phyloP scores from a whole-genome alignment of 768 basidiomycete species.

The Candolleomyces aberdarensis region DNA sequence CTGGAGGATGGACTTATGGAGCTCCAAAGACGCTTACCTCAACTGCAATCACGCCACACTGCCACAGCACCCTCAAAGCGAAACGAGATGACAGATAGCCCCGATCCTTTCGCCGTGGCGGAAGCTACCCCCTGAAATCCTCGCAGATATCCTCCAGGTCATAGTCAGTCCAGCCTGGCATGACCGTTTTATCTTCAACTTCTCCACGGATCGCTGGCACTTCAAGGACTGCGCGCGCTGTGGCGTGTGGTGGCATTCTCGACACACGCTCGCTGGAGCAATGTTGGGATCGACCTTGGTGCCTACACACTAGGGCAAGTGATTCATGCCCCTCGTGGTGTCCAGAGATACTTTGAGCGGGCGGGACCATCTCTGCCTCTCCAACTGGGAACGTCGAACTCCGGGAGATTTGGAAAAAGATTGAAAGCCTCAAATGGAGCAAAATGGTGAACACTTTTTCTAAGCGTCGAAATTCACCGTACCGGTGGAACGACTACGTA shows the following conservation, averaged over 20 bases:
- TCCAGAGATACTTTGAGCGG: neutral
- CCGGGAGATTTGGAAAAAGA: neutral
- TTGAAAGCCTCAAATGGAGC: neutral
- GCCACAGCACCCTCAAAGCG: neutral
- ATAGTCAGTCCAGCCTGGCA: neutral
- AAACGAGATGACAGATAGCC: neutral
- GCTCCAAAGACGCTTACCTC: neutral
- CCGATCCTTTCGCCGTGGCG: neutral
- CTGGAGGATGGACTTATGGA: too few relatives aligned
- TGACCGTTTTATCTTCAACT: neutral
- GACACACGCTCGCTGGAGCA: neutral
- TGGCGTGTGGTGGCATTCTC: neutral
- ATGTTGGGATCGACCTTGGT: neutral
- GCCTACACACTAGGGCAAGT: neutral
- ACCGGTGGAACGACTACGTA: neutral
- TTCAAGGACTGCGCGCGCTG: neutral
- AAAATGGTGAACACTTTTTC: neutral
- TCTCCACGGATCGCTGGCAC: neutral
- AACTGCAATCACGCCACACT: neutral
- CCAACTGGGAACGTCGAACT: neutral
- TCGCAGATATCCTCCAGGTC: neutral
- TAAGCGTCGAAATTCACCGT: neutral
- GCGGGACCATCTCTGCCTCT: neutral
- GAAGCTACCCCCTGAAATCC: neutral
- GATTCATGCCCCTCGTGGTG: neutral